These are phyloP conservation scores for Obelidium mucronatum DNA, from an alignment of 192 early-diverging fungal genomes.

Conservation along the genomic window DNA sequence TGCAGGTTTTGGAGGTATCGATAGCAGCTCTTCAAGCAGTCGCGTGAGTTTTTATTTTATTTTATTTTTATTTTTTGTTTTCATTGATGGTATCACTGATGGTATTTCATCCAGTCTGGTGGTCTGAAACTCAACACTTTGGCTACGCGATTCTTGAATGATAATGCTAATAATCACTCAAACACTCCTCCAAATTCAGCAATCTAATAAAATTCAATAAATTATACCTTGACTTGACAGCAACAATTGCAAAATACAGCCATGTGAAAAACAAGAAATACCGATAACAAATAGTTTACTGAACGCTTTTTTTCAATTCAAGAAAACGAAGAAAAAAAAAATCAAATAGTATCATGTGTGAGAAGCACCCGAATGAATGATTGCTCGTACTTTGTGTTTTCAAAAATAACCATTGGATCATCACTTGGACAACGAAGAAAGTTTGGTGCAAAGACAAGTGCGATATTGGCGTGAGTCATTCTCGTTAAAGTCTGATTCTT, in stretches of 20 bases:
- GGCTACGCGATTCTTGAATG: constrained; percentile 4
- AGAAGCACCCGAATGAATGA: constrained; percentile 61
- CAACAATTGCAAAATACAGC: no score
- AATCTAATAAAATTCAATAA: constrained; percentile 3
- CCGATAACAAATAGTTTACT: no score
- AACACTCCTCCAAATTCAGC: constrained; percentile 31
- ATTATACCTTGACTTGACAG: neutral
- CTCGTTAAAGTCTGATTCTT: constrained; percentile 79
- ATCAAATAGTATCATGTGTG: constrained; percentile 15
- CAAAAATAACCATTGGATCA: constrained; percentile 62
- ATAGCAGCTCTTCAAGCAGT: neutral
- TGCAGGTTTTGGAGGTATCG: neutral
- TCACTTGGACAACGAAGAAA: constrained; percentile 85
- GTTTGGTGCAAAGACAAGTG: constrained; percentile 97
- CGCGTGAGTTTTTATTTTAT: neutral
- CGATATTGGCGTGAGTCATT: constrained; percentile 91
- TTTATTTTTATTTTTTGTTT: neutral
- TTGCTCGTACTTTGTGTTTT: constrained; percentile 72
- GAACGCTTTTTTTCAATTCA: no score
- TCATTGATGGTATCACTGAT: constrained; percentile 1
- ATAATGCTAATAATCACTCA: neutral
- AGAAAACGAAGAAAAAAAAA: no score
- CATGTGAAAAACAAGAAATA: no score
- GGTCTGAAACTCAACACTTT: constrained; percentile 13
- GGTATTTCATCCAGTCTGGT: neutral